These are phyloP conservation scores for Lagenaria siceraria DNA, from an alignment of 306 rosid genomes.

Conservation along the genomic window DNA sequence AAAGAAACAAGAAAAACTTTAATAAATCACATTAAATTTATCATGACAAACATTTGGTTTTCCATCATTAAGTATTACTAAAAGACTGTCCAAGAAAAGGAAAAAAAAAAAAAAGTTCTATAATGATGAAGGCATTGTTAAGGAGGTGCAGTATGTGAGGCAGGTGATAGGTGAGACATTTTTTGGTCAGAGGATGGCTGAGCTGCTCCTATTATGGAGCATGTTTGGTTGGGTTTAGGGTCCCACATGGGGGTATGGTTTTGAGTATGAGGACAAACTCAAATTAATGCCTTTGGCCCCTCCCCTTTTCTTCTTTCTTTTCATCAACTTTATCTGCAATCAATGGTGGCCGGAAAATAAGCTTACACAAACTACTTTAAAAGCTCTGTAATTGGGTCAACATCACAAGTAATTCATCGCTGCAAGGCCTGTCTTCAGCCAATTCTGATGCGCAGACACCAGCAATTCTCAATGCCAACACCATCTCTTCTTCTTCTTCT, in stretches of 20 bases:
- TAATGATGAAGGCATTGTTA: not conserved
- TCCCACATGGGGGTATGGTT: not conserved
- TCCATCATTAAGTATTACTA: not conserved
- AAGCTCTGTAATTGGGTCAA: slow-evolving; percentile 1
- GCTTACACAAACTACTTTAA: not conserved
- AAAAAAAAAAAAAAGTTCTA: not conserved
- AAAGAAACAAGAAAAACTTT: not conserved
- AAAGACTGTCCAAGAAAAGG: not conserved
- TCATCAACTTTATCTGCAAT: not conserved
- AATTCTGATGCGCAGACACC: not conserved
- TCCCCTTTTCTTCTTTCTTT: not conserved
- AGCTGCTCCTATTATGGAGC: not conserved
- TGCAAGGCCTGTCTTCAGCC: not conserved
- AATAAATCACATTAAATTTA: not conserved
- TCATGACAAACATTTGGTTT: not conserved
- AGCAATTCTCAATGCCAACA: slow-evolving; percentile 1
- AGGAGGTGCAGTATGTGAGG: not conserved
- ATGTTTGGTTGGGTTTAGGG: not conserved
- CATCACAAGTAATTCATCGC: not conserved
- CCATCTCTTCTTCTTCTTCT: not conserved
- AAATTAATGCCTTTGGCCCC: not conserved
- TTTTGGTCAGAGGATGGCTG: not conserved
- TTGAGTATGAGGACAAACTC: not conserved
- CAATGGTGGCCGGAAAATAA: not conserved
- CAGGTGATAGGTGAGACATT: not conserved